These are phyloP conservation scores for Trichosporon asahii DNA, from an alignment of 1,284 basidiomycete species.

Conservation along the genomic window DNA sequence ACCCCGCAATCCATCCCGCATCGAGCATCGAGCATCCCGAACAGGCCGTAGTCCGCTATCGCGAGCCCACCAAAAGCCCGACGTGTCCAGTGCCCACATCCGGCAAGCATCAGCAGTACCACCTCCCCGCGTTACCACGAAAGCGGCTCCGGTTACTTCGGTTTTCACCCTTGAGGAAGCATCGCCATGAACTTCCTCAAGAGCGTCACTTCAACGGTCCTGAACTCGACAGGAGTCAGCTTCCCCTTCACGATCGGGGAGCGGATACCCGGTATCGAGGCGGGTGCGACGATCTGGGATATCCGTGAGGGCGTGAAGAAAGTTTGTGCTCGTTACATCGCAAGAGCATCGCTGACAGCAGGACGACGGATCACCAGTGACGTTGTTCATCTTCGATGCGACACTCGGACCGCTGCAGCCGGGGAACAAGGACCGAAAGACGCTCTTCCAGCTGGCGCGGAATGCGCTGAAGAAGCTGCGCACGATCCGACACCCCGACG, in stretches of 20 bases:
- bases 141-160: background rate
- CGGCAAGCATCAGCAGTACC: background rate
- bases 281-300: slow-evolving; percentile 67
- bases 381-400: slow-evolving; percentile 85
- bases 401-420: slow-evolving; percentile 50
- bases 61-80: background rate
- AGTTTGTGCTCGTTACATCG: slow-evolving; percentile 54
- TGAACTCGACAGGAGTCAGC: slow-evolving; percentile 83
- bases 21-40: background rate
- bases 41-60: background rate
- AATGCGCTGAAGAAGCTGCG: slow-evolving; percentile 89
- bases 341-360: slow-evolving; percentile 44
- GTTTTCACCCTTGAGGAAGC: background rate
- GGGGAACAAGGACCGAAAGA: slow-evolving; percentile 56
- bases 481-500: slow-evolving; percentile 88
- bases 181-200: slow-evolving; percentile 52
- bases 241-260: slow-evolving; percentile 82
- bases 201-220: slow-evolving; percentile 61
- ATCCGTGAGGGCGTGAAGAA: slow-evolving; percentile 83
- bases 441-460: slow-evolving; percentile 72
- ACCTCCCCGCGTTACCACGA: background rate
- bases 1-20: slow-evolving; percentile 2
- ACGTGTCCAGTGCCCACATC: background rate
- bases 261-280: slow-evolving; percentile 66
- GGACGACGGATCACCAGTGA: slow-evolving; percentile 82